Conservation (phyloP, 352 stramenopile genomes). For the Pilasporangium apinafurcum region DNA sequence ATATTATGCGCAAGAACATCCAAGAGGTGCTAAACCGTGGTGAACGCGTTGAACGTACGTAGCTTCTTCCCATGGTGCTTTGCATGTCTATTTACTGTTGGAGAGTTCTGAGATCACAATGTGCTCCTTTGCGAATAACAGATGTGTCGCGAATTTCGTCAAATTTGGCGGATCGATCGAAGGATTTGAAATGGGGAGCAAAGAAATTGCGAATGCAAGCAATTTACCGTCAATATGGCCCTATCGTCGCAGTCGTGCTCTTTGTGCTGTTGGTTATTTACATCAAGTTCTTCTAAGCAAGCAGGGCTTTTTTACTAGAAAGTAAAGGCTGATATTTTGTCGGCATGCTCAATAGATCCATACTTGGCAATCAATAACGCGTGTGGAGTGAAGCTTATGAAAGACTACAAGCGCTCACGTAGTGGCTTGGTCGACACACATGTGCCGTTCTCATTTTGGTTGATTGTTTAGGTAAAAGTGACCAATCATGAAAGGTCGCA, state of each 20-base stretch:
- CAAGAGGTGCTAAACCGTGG: slow-evolving; percentile 92
- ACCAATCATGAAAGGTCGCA: too few species aligned
- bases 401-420: too few species aligned
- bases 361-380: too few species aligned
- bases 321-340: too few species aligned
- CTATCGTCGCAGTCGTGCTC: slow-evolving; percentile 71
- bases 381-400: too few species aligned
- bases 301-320: too few species aligned
- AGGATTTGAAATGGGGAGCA: slow-evolving; percentile 97
- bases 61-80: background rate
- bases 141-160: slow-evolving; percentile 86
- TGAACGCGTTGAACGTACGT: slow-evolving; percentile 81
- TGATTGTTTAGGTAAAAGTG: too few species aligned
- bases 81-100: background rate
- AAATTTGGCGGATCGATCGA: slow-evolving; percentile 90
- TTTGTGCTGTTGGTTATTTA: slow-evolving; percentile 88
- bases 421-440: too few species aligned
- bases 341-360: too few species aligned
- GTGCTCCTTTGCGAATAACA: slow-evolving; percentile 13
- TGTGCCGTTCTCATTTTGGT: too few species aligned
- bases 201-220: slow-evolving; percentile 91
- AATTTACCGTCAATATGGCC: slow-evolving; percentile 85
- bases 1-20: slow-evolving; percentile 99
- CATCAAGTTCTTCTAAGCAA: slow-evolving; percentile 88
- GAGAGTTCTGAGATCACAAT: background rate